A percentile compares a stretch with the other conserved stretches of the same genome.
Evolutionary conservation across 2,329 filamentous ascomycete species (phyloP).

Genomic region (Drechslerella stenobrocha): DNA sequence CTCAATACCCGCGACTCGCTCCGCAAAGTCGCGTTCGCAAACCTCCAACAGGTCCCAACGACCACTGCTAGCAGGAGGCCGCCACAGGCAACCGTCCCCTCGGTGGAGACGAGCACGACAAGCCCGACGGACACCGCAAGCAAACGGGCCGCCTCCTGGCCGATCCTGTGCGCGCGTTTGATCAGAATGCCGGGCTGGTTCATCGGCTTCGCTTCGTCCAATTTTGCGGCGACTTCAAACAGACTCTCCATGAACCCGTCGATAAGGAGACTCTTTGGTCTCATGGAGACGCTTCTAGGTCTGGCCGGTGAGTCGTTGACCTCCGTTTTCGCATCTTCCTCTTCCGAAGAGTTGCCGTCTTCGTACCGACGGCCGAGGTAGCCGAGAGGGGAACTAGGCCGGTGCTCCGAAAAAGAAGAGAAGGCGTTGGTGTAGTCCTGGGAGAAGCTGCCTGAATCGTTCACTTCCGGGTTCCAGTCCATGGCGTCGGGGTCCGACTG

Average conservation of each 20-base stretch:
- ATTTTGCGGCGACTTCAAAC: constrained; percentile 38
- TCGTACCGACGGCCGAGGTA: neutral
- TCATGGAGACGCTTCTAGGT: constrained; percentile 14
- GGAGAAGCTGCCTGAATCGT: constrained; percentile 4
- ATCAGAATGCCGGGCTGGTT: constrained; percentile 38
- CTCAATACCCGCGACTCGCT: constrained; percentile 10
- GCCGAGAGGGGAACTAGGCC: constrained; percentile 33
- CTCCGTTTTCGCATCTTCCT: constrained; percentile 35
- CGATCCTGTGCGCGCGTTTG: constrained; percentile 36
- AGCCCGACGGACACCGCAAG: constrained; percentile 33
- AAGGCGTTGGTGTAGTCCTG: constrained; percentile 21
- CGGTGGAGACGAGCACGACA: constrained; percentile 27
- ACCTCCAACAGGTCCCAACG: constrained; percentile 24
- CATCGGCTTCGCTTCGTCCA: constrained; percentile 37
- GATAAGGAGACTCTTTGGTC: constrained; percentile 31
- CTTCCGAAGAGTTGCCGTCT: constrained; percentile 14
- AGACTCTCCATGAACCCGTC: constrained; percentile 32
- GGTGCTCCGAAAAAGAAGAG: constrained; percentile 23
- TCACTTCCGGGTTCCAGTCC: constrained; percentile 37
- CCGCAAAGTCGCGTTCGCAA: constrained; percentile 17
- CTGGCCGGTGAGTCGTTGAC: constrained; percentile 36
- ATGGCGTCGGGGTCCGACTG: constrained; percentile 41
- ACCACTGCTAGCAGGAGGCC: constrained; percentile 22
- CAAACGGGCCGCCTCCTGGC: constrained; percentile 34
- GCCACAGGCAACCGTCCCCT: constrained; percentile 12